Conservation (phyloP, 192 early-diverging fungal species). For the Diversispora epigaea region DNA sequence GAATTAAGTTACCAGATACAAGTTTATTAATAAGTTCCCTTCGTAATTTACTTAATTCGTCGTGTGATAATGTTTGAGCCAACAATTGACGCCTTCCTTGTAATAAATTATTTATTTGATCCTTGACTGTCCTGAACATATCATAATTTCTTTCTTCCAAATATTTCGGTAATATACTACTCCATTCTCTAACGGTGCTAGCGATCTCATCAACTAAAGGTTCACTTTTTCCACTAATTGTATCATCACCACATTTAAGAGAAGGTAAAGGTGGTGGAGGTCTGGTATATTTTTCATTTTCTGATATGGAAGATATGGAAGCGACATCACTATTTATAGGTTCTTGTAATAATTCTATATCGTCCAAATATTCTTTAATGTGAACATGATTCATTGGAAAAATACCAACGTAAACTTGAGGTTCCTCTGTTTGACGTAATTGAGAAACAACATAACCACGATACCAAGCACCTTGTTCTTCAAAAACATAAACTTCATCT, state of each 20-base stretch:
- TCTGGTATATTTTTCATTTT: not conserved
- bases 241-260: slow-evolving; percentile 49
- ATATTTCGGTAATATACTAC: slow-evolving; percentile 49
- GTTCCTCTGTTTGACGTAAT: slow-evolving; percentile 40
- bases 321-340: not conserved
- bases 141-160: slow-evolving; percentile 55
- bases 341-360: slow-evolving; percentile 17
- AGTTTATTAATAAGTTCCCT: slow-evolving; percentile 54
- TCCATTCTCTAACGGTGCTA: slow-evolving; percentile 64
- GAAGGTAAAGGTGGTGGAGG: slow-evolving; percentile 45
- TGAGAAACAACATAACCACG: slow-evolving; percentile 60
- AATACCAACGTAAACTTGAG: slow-evolving; percentile 47
- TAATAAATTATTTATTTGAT: slow-evolving; percentile 59
- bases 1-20: slow-evolving; percentile 55
- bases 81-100: slow-evolving; percentile 62
- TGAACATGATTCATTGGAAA: slow-evolving; percentile 58
- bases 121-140: slow-evolving; percentile 50
- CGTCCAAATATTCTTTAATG: slow-evolving; percentile 48
- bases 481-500: slow-evolving; percentile 58
- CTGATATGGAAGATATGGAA: not conserved
- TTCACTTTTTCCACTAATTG: slow-evolving; percentile 53
- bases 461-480: slow-evolving; percentile 57
- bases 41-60: slow-evolving; percentile 56
- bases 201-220: slow-evolving; percentile 69
- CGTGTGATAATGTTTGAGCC: slow-evolving; percentile 57